Conservation (phyloP, 129 eudicot species). For the Arctium lappa region DNA sequence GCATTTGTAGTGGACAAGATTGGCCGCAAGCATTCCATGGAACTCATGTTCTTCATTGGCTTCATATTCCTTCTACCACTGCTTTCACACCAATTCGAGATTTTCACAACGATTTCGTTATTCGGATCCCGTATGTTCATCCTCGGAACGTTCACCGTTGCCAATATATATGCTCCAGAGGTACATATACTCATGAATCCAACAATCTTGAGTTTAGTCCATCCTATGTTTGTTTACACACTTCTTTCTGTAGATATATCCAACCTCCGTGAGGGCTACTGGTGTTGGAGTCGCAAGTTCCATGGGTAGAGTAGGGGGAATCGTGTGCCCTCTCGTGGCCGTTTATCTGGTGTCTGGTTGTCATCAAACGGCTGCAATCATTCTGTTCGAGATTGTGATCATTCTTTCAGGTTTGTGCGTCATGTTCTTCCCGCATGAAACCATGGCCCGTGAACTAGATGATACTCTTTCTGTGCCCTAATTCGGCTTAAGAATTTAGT, state of each 20-base stretch:
- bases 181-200: conserved; percentile 27
- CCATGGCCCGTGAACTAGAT: conserved; percentile 51
- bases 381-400: conserved; percentile 53
- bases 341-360: conserved; percentile 54
- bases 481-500: conserved; percentile 2
- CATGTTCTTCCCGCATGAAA: conserved; percentile 53
- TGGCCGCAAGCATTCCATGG: conserved; percentile 68
- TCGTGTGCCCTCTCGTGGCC: conserved; percentile 61
- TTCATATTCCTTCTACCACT: conserved; percentile 58
- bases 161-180: conserved; percentile 71
- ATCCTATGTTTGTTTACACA: not conserved
- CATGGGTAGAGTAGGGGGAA: conserved; percentile 66
- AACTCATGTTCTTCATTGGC: conserved; percentile 47
- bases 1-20: conserved; percentile 53
- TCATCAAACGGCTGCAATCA: conserved; percentile 52
- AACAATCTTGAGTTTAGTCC: not conserved
- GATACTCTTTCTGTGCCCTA: conserved; percentile 31
- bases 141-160: conserved; percentile 48
- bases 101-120: conserved; percentile 35
- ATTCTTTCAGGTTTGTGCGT: conserved; percentile 52
- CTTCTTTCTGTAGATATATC: conserved; percentile 49
- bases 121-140: conserved; percentile 82
- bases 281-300: conserved; percentile 67
- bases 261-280: conserved; percentile 66
- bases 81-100: conserved; percentile 34